Evolutionary conservation across 2,329 filamentous ascomycete species (phyloP).

Genomic region (Paecilomyces sp.): DNA sequence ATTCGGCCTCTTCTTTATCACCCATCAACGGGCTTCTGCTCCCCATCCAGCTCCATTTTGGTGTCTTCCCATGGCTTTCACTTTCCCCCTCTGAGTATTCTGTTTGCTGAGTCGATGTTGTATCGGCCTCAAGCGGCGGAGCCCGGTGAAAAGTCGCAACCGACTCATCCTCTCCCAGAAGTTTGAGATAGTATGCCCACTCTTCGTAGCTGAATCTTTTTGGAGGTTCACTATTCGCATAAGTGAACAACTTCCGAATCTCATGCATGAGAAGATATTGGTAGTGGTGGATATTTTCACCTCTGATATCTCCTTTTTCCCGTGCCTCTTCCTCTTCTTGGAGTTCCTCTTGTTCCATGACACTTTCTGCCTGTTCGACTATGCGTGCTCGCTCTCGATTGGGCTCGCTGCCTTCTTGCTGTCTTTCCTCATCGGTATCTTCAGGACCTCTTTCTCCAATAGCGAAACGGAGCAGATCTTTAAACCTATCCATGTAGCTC

Average conservation of each 20-base stretch:
- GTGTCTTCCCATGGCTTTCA: conserved; percentile 4
- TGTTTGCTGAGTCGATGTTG: conserved; percentile 2
- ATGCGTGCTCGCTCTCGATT: conserved; percentile 2
- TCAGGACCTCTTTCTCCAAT: conserved; percentile 10
- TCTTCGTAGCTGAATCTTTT: conserved; percentile 34
- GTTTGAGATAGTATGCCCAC: conserved; percentile 44
- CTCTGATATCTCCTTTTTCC: conserved; percentile 34
- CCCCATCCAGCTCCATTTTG: conserved; percentile 35
- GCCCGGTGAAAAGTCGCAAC: conserved; percentile 27
- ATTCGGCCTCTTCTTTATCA: conserved; percentile 36
- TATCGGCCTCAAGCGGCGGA: background rate
- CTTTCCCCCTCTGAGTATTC: background rate
- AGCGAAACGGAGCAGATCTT: conserved; percentile 15
- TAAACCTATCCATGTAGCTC: conserved; percentile 22
- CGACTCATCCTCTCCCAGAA: conserved; percentile 40
- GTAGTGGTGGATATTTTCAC: conserved; percentile 45
- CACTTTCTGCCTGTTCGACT: conserved; percentile 20
- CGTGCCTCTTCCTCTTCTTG: conserved; percentile 34
- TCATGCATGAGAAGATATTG: conserved; percentile 32
- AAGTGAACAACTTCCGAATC: conserved; percentile 31
- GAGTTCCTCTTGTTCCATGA: conserved; percentile 37
- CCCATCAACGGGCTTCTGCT: conserved; percentile 31
- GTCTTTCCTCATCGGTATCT: conserved; percentile 7
- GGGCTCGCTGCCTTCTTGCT: conserved; percentile 6
- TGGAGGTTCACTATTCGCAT: conserved; percentile 21